These are phyloP conservation scores for Alternaria burnsii DNA, from an alignment of 2,329 filamentous ascomycete genomes.

Conservation along the genomic window DNA sequence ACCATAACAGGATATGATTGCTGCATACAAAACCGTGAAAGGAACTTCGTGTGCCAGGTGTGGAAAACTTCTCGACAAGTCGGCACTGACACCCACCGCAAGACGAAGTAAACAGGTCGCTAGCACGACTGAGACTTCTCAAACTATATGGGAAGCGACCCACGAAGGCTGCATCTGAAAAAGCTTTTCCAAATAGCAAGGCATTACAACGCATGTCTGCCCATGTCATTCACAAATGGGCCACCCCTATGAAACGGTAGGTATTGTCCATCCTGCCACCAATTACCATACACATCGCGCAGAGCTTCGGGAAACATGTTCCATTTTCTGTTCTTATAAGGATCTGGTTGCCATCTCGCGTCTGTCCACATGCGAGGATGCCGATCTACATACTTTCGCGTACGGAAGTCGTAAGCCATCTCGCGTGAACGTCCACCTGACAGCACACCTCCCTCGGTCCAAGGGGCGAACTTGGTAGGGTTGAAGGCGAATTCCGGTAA, in stretches of 20 bases:
- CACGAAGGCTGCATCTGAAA: conserved; percentile 42
- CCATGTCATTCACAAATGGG: conserved; percentile 6
- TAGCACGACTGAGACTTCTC: conserved; percentile 23
- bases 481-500: conserved; percentile 21
- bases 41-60: conserved; percentile 46
- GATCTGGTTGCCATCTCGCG: conserved; percentile 39
- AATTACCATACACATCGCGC: conserved; percentile 36
- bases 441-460: conserved; percentile 23
- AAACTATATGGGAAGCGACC: conserved; percentile 47
- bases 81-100: conserved; percentile 38
- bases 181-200: background rate
- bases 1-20: conserved; percentile 49
- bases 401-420: conserved; percentile 49
- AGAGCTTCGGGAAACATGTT: conserved; percentile 37
- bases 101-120: conserved; percentile 40
- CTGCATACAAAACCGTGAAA: conserved; percentile 48
- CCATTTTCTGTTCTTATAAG: conserved; percentile 22
- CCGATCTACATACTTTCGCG: conserved; percentile 42
- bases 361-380: conserved; percentile 44
- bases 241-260: conserved; percentile 16
- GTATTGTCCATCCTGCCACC: conserved; percentile 34
- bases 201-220: background rate
- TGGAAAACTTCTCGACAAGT: conserved; percentile 37
- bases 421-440: conserved; percentile 23
- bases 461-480: conserved; percentile 24